phyloP scores from a whole-genome alignment of 306 rosid genomes.

The Castanospermum australe region DNA sequence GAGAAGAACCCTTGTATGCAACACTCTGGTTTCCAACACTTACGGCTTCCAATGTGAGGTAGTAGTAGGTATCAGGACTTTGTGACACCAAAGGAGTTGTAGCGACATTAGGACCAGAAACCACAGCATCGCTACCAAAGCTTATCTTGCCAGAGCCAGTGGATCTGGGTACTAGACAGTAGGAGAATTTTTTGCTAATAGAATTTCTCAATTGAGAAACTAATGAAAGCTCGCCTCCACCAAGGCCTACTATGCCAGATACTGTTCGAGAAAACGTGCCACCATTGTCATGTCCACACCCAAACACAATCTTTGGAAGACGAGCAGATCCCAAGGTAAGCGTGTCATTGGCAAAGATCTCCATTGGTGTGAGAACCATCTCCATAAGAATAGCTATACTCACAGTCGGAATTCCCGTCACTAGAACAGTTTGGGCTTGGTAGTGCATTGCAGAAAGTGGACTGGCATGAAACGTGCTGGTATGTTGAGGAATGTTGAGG shows the following conservation, averaged over 20 bases:
- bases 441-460: constrained; percentile 23
- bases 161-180: constrained; percentile 32
- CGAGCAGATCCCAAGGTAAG: constrained; percentile 11
- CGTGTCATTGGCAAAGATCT: constrained; percentile 36
- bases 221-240: constrained; percentile 49
- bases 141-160: constrained; percentile 32
- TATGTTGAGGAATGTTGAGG: constrained; percentile 46
- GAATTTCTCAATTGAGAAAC: constrained; percentile 36
- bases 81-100: constrained; percentile 34
- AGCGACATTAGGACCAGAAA: constrained; percentile 16
- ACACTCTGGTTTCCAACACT: constrained; percentile 43
- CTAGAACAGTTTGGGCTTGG: too few relatives aligned
- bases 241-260: constrained; percentile 53
- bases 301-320: constrained; percentile 29
- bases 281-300: constrained; percentile 46
- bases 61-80: constrained; percentile 37
- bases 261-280: constrained; percentile 44
- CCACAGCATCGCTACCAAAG: constrained; percentile 35
- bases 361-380: constrained; percentile 46
- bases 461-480: constrained; percentile 19
- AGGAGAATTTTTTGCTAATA: constrained; percentile 36
- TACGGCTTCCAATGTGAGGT: constrained; percentile 42
- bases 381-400: constrained; percentile 39
- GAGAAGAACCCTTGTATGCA: neutral
- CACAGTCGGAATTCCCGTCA: neutral